Evolutionary conservation across 129 eudicot species (phyloP).

Genomic region (Logfia minima): DNA sequence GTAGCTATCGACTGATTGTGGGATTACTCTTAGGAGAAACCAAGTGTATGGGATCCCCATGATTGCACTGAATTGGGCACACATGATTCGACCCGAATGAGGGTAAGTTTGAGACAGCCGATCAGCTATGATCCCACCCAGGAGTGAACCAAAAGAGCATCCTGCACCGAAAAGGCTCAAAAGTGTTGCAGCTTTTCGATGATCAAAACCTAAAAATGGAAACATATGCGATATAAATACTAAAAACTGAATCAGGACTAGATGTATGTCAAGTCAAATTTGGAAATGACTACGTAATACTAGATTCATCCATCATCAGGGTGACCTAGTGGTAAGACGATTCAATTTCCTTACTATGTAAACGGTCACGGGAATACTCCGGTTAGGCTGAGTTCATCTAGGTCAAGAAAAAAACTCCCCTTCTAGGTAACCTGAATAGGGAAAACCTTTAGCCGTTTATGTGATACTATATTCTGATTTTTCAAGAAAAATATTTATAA

Average conservation of each 20-base stretch:
- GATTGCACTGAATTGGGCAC: constrained; percentile 86
- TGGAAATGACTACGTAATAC: too few species aligned
- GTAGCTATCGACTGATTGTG: constrained; percentile 69
- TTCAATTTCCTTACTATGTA: too few species aligned
- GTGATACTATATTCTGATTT: too few species aligned
- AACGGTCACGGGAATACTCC: too few species aligned
- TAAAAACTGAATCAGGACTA: not conserved
- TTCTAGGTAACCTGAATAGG: too few species aligned
- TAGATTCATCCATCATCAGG: too few species aligned
- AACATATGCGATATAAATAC: not conserved
- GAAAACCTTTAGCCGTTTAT: too few species aligned
- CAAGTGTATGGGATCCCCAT: constrained; percentile 97
- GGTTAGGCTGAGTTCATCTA: too few species aligned
- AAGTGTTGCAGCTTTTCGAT: constrained; percentile 74
- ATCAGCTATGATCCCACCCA: constrained; percentile 92
- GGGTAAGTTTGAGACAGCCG: constrained; percentile 68
- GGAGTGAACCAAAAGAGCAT: constrained; percentile 70
- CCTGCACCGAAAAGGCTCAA: constrained; percentile 79
- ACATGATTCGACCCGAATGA: constrained; percentile 77
- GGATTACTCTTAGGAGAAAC: constrained; percentile 69
- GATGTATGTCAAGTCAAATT: not conserved
- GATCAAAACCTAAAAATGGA: constrained; percentile 70
- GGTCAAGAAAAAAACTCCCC: too few species aligned
- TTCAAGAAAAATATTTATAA: too few species aligned
- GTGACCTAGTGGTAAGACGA: too few species aligned